Conservation (phyloP, 2,329 filamentous ascomycete genomes). For the Fusarium domesticum region DNA sequence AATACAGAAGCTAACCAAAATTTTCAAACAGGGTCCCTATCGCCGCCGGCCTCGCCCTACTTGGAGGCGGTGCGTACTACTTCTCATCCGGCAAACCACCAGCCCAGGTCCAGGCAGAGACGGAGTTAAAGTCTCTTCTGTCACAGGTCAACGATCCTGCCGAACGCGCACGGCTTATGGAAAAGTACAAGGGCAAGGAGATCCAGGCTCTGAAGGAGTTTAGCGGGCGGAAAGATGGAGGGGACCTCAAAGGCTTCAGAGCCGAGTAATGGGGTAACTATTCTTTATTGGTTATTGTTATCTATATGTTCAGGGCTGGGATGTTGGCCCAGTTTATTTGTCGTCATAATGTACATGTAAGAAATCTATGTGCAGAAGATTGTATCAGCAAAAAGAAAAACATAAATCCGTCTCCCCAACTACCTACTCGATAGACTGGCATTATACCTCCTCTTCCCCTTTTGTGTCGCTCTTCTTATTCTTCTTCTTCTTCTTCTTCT, state of each 20-base stretch:
- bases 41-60: slow-evolving; percentile 27
- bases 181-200: slow-evolving; percentile 23
- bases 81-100: slow-evolving; percentile 21
- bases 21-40: slow-evolving; percentile 26
- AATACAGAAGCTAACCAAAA: not conserved
- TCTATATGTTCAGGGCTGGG: not conserved
- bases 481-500: slow-evolving; percentile 3
- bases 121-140: slow-evolving; percentile 11
- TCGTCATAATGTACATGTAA: not conserved
- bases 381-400: not conserved
- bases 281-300: not conserved
- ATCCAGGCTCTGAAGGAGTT: slow-evolving; percentile 28
- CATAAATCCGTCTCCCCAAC: not conserved
- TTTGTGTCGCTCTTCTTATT: not conserved
- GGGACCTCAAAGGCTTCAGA: slow-evolving; percentile 30
- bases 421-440: too few species aligned
- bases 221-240: slow-evolving; percentile 31
- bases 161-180: slow-evolving; percentile 8
- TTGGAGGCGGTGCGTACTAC: slow-evolving; percentile 29
- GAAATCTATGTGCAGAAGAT: not conserved
- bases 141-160: slow-evolving; percentile 4
- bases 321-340: not conserved
- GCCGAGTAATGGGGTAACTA: slow-evolving; percentile 23
- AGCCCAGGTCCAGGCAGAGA: slow-evolving; percentile 12
- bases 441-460: too few species aligned